Evolutionary conservation across 306 rosid species (phyloP), one percentile per base, ranked within the genome.

Genomic region (Notholithocarpus densiflorus): DNA sequence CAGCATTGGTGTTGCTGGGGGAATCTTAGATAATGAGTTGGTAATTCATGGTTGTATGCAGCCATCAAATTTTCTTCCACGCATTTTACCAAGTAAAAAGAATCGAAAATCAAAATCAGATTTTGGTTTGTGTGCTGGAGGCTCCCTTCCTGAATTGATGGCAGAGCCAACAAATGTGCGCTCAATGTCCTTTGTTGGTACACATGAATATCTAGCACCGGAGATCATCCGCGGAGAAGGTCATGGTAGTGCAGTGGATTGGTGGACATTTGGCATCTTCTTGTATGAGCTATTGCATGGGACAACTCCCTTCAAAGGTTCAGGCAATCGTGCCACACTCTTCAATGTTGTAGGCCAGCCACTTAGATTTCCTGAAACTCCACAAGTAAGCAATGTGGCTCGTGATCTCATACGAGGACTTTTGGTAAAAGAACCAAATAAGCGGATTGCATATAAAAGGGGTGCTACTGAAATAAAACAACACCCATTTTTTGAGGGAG

Each of bases 221-320:
- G 97, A 93, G 88, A 93, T 93, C n/a, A 81, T 93, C 79, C 92
- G 89, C 2, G 98, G 98, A 65, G 97, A 93, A 73, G 98, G 98
- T 4, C 98, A 93, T 71, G 98, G 98, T 3, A 93, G 98, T 77
- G 98, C 98, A 24, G 98, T 93, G 73, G 97, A 93, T 55, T 93
- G 98, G 97, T 93, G 98, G 98, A 93, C 98, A 4, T 91, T 87
- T 20, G 98, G 98, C n/a, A 93, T 93, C 68, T 93, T 93, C 90
- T 84, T 93, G 74, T 93, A 93, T 34, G 98, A 93, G 85, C 75
- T 93, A 20, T 81, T 93, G 59, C 93, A 89, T 60, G 98, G 98
- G 26, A 87, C 92, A 74, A 93, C 98, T 24, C 98, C 97, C 23
- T 93, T 93, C 79, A 93, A 91, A 71, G 98, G 98, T 5, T 77